A percentile compares a stretch with the other conserved stretches of the same genome.
Evolutionary conservation across 1,284 basidiomycete genomes (phyloP).

Genomic region (Ustilago xerochloae): DNA sequence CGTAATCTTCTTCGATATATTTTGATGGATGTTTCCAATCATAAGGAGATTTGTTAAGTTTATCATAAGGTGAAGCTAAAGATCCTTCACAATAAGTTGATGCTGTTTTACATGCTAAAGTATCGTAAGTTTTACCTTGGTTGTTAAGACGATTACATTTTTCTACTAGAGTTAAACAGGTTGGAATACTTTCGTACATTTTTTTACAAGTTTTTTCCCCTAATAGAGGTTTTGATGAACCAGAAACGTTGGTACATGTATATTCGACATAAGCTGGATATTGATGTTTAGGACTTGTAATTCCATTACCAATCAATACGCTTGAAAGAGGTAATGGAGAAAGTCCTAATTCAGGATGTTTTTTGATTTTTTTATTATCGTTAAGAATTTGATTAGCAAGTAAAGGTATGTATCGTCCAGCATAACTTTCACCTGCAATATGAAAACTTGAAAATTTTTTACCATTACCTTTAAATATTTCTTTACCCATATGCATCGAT

Average conservation of each 20-base stretch:
- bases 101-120: slow-evolving; percentile 54
- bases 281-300: slow-evolving; percentile 63
- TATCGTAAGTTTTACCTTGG: slow-evolving; percentile 46
- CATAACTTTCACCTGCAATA: slow-evolving; percentile 66
- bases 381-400: slow-evolving; percentile 59
- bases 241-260: slow-evolving; percentile 59
- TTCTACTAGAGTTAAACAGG: slow-evolving; percentile 55
- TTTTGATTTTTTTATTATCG: slow-evolving; percentile 58
- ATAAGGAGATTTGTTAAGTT: slow-evolving; percentile 53
- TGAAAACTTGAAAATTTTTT: slow-evolving; percentile 47
- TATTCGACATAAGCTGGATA: slow-evolving; percentile 63
- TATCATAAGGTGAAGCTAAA: slow-evolving; percentile 55
- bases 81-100: slow-evolving; percentile 57
- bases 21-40: slow-evolving; percentile 61
- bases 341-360: slow-evolving; percentile 57
- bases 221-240: slow-evolving; percentile 49
- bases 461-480: slow-evolving; percentile 36
- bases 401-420: slow-evolving; percentile 62
- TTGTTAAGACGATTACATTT: slow-evolving; percentile 59
- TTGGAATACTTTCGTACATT: slow-evolving; percentile 52
- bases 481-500: slow-evolving; percentile 52
- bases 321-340: slow-evolving; percentile 57
- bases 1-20: slow-evolving; percentile 63
- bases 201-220: slow-evolving; percentile 45
- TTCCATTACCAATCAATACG: slow-evolving; percentile 66